phyloP scores from a whole-genome alignment of 805 yeast genomes.

The Vanderwaltozyma yarrowii region DNA sequence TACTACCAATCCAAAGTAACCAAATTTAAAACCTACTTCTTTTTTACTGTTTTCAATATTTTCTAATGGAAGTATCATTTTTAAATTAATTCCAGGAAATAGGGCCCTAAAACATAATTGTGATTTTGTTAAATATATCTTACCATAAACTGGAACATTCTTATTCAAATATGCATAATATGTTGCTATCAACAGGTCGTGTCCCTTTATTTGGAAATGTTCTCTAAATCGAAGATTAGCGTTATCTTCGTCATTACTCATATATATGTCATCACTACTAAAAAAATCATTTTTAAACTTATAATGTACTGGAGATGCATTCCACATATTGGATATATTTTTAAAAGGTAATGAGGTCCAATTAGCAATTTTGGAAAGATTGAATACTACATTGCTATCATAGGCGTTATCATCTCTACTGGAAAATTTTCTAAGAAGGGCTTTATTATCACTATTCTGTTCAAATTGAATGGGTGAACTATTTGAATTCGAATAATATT shows the following conservation, averaged over 20 bases:
- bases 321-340: constrained; percentile 37
- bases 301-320: constrained; percentile 55
- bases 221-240: constrained; percentile 51
- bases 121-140: constrained; percentile 58
- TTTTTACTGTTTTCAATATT: constrained; percentile 63
- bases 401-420: not conserved
- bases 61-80: constrained; percentile 68
- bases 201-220: constrained; percentile 53
- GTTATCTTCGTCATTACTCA: constrained; percentile 36
- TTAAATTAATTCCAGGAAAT: constrained; percentile 65
- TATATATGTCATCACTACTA: constrained; percentile 40
- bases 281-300: constrained; percentile 30
- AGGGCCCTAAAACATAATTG: constrained; percentile 74
- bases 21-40: constrained; percentile 60
- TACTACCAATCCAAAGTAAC: constrained; percentile 60
- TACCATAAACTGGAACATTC: constrained; percentile 74
- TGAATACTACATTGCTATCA: no score
- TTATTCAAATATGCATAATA: constrained; percentile 63
- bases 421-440: not conserved
- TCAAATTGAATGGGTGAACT: not conserved
- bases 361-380: constrained; percentile 1
- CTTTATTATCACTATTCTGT: not conserved
- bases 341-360: constrained; percentile 14
- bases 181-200: constrained; percentile 48
- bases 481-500: not conserved